Conservation (phyloP, 2,329 filamentous ascomycete species). For the Rhinocladiella similis region DNA sequence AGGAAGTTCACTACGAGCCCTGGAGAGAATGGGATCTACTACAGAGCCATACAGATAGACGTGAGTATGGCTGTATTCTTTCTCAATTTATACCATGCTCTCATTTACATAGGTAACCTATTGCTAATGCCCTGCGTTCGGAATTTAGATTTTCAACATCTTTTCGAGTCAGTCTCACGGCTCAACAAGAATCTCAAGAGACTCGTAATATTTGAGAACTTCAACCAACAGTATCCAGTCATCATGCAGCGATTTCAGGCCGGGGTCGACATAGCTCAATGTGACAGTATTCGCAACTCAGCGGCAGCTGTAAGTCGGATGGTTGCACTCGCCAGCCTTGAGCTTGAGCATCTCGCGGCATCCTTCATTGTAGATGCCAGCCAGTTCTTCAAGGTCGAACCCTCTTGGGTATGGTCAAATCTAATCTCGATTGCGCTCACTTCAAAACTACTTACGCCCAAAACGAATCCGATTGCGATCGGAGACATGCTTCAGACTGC, state of each 20-base stretch:
- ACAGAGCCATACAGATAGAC: slow-evolving; percentile 31
- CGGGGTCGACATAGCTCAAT: slow-evolving; percentile 28
- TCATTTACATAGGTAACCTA: slow-evolving; percentile 5
- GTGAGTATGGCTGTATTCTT: slow-evolving; percentile 33
- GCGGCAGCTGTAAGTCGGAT: slow-evolving; percentile 16
- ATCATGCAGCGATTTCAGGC: slow-evolving; percentile 9
- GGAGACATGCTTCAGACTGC: slow-evolving; percentile 28
- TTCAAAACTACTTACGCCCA: slow-evolving; percentile 30
- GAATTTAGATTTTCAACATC: slow-evolving; percentile 20
- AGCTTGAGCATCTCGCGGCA: slow-evolving; percentile 33
- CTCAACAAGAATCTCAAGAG: slow-evolving; percentile 29
- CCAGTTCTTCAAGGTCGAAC: slow-evolving; percentile 33
- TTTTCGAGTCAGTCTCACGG: slow-evolving; percentile 25
- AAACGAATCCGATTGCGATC: background rate
- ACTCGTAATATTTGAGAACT: slow-evolving; percentile 41
- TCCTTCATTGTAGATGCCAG: slow-evolving; percentile 37
- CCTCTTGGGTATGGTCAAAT: slow-evolving; percentile 34
- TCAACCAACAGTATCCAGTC: slow-evolving; percentile 30
- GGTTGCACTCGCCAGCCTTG: slow-evolving; percentile 32
- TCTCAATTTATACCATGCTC: slow-evolving; percentile 12
- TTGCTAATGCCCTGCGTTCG: slow-evolving; percentile 6
- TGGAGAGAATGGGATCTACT: slow-evolving; percentile 33
- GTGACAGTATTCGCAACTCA: slow-evolving; percentile 27
- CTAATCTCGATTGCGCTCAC: slow-evolving; percentile 37
- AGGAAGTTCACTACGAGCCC: slow-evolving; percentile 42